Conservation (phyloP, 106 monocot species). For the Vanilla planifolia region DNA sequence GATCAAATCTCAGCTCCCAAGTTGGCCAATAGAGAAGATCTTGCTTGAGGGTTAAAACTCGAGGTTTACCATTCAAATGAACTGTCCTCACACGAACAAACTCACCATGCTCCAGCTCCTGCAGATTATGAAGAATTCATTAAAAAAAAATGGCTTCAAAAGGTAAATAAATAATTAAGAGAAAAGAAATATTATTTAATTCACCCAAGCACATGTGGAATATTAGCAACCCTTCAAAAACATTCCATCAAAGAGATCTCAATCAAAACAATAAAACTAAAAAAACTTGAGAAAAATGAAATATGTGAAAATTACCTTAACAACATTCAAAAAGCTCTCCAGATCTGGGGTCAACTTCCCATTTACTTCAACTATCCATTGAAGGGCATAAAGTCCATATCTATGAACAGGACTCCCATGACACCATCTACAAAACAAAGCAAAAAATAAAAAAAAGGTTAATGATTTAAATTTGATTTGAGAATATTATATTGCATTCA, state of each 20-base stretch:
- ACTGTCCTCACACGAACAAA: conserved; percentile 83
- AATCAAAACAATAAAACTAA: not conserved
- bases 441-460: not conserved
- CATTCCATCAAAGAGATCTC: not conserved
- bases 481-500: too few species aligned
- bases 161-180: not conserved
- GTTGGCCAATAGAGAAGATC: conserved; percentile 99
- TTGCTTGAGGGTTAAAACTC: conserved; percentile 82
- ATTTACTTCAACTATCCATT: conserved; percentile 30
- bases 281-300: not conserved
- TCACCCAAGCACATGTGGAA: too few species aligned
- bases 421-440: conserved; percentile 14
- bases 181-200: not conserved
- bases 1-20: conserved; percentile 80
- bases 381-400: conserved; percentile 27
- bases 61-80: conserved; percentile 86
- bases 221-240: too few species aligned
- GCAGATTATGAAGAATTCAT: not conserved
- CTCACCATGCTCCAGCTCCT: conserved; percentile 83
- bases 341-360: conserved; percentile 22
- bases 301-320: conserved; percentile 11
- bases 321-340: conserved; percentile 21
- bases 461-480: too few species aligned
- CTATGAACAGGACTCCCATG: conserved; percentile 26
- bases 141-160: not conserved